These are phyloP conservation scores for Penicillium daleae DNA, from an alignment of 495 filamentous ascomycete species.

Conservation along the genomic window DNA sequence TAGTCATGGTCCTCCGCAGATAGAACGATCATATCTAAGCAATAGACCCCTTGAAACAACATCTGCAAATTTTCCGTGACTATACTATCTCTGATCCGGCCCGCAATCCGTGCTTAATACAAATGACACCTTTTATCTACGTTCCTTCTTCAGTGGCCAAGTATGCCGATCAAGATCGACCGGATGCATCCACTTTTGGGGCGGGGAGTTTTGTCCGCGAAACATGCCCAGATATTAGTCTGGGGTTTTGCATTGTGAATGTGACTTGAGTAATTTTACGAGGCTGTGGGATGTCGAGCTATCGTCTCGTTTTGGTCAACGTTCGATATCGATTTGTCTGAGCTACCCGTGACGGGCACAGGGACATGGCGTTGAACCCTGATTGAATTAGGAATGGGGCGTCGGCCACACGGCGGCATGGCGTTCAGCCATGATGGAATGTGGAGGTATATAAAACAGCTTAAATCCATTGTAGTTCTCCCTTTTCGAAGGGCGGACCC, in stretches of 20 bases:
- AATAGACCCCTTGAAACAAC: constrained; percentile 2
- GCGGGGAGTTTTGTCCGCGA: constrained; percentile 22
- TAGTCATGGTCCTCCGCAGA: background rate
- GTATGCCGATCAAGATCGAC: constrained; percentile 18
- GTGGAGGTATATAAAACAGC: constrained; percentile 14
- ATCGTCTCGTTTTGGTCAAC: background rate
- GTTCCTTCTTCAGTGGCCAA: background rate
- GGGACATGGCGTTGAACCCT: background rate
- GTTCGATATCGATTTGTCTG: background rate
- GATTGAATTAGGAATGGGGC: constrained; percentile 6
- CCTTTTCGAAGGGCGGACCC: background rate
- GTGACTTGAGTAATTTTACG: background rate
- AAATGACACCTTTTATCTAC: background rate
- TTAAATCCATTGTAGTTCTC: background rate
- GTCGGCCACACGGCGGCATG: background rate
- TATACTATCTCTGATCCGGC: constrained; percentile 6
- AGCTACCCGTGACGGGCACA: no score
- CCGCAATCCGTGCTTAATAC: constrained; percentile 7
- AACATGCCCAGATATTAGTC: constrained; percentile 5
- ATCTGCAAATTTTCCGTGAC: constrained; percentile 8
- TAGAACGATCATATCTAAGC: background rate
- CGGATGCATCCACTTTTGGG: constrained; percentile 17
- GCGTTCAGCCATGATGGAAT: background rate
- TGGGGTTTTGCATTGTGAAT: background rate
- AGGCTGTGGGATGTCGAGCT: background rate